These are phyloP conservation scores for Leptomonas pyrrhocoris DNA, from an alignment of 208 protist species.

Conservation along the genomic window DNA sequence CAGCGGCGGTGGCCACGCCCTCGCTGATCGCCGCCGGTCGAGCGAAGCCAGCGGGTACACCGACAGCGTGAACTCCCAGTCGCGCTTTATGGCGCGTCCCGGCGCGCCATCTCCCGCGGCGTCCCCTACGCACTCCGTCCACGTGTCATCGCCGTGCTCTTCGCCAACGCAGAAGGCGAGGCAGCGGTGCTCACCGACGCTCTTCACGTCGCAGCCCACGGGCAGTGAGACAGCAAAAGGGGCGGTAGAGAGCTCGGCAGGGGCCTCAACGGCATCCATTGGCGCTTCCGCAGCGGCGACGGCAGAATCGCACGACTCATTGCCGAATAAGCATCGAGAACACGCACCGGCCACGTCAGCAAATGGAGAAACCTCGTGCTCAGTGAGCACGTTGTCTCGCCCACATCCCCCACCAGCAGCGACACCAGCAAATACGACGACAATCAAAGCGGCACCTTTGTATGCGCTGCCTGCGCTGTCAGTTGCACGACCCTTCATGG, in stretches of 20 bases:
- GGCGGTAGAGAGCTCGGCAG: too few relatives aligned
- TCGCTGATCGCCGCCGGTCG: not conserved
- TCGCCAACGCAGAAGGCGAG: not conserved
- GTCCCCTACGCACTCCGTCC: not conserved
- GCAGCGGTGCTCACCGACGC: too few relatives aligned
- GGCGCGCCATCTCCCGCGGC: not conserved
- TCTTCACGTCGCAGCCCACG: not conserved
- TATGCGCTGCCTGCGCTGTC: not conserved
- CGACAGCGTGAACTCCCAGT: not conserved
- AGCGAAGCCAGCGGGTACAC: conserved; percentile 11
- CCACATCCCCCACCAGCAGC: not conserved
- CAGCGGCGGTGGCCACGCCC: not conserved
- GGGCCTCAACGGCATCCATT: too few relatives aligned
- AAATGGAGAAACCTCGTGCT: not conserved
- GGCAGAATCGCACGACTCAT: not conserved
- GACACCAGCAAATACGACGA: not conserved
- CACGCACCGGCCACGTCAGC: too few relatives aligned
- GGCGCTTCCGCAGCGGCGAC: not conserved
- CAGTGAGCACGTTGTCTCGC: not conserved
- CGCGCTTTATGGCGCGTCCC: not conserved
- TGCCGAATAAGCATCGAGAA: too few relatives aligned
- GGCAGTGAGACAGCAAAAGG: not conserved
- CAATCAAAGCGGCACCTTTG: not conserved
- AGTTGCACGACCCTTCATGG: not conserved
- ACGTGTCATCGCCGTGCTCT: not conserved